Evolutionary conservation across 2,329 filamentous ascomycete genomes (phyloP), one percentile per base, ranked within the genome.

Genomic region (Fusarium nurragi): DNA sequence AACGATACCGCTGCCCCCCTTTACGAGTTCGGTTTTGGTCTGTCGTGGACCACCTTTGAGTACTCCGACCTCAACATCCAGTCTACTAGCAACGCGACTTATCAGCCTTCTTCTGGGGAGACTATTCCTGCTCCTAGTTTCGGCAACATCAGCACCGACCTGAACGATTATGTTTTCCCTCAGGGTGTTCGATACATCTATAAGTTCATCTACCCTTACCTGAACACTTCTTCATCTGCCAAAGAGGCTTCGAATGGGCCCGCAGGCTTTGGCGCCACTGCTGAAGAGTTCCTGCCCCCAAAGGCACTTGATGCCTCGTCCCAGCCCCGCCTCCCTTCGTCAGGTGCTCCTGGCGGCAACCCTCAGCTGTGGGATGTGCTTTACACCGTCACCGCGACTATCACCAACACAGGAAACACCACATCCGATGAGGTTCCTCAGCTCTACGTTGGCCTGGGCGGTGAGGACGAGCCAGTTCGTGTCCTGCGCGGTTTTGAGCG

Each of bases 401-500:
- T 95, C 63, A 89, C 83, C 66, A 95, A 96, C 81, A 91, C 85
- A 4, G 92, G 92, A 30, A 71, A 76, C 0, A 67, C 87, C 0
- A 81, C 77, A 2, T 90, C 90, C 25, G 90, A 92, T 37, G 90
- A 92, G 73, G 84, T 95, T 2, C 83, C 88, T 0, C 92, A 95
- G 81, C 78, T 93, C 14, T 94, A 98, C 77, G 74, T 98, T 52
- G 88, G 85, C 26, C 90, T 96, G 4, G 94, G 94, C 46, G 93
- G 92, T 0, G 84, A 90, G 1, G 84, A 89, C 34, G 91, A 97
- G 72, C 86, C 88, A 4, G 77, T 81, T 4, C 79, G 84, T 23
- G 82, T 88, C 4, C 87, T 98, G 14, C 89, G 94, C 61, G 89
- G 89, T 40, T 98, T 97, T 72, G 91, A 96, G 57, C 87, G 92